A percentile compares a stretch with the other conserved stretches of the same genome.
Conservation (phyloP, 2,329 filamentous ascomycete genomes). For the Fusarium protoensiforme region DNA sequence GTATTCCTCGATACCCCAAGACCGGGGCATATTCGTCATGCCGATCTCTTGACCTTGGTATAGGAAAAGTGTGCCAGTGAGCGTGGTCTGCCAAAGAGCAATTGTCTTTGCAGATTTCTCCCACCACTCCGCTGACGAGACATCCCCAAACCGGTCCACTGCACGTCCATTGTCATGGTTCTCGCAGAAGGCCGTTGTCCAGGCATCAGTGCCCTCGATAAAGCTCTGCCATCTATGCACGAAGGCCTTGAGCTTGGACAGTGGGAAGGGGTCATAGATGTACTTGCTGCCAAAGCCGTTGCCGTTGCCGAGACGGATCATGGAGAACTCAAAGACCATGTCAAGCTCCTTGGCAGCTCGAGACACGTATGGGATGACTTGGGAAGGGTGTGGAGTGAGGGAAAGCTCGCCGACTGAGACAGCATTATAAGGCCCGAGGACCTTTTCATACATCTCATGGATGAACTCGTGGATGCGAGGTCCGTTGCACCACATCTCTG, state of each 20-base stretch:
- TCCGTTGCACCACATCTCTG: constrained; percentile 67
- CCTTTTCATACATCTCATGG: constrained; percentile 64
- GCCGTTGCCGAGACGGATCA: constrained; percentile 65
- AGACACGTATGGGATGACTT: constrained; percentile 67
- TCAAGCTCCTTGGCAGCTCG: constrained; percentile 64
- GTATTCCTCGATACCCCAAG: constrained; percentile 64
- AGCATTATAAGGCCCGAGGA: constrained; percentile 65
- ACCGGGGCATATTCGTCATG: constrained; percentile 65
- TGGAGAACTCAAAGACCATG: constrained; percentile 71
- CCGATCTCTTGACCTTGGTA: constrained; percentile 73
- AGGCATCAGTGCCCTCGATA: constrained; percentile 61
- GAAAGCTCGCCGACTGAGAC: constrained; percentile 74
- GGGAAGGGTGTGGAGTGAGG: constrained; percentile 47
- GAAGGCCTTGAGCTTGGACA: constrained; percentile 57
- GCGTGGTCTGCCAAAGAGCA: constrained; percentile 59
- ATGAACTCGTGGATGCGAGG: constrained; percentile 73
- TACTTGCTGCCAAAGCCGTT: constrained; percentile 58
- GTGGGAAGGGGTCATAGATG: constrained; percentile 60
- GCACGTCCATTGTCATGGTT: constrained; percentile 73
- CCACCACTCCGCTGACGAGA: constrained; percentile 56
- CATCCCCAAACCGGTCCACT: constrained; percentile 64
- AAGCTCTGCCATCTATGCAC: constrained; percentile 62
- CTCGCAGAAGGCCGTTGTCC: constrained; percentile 71
- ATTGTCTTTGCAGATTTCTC: constrained; percentile 62
- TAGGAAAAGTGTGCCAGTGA: constrained; percentile 66